Evolutionary conservation across 129 eudicot genomes (phyloP), one percentile per base, ranked within the genome.

Genomic region (Erigeron canadensis): DNA sequence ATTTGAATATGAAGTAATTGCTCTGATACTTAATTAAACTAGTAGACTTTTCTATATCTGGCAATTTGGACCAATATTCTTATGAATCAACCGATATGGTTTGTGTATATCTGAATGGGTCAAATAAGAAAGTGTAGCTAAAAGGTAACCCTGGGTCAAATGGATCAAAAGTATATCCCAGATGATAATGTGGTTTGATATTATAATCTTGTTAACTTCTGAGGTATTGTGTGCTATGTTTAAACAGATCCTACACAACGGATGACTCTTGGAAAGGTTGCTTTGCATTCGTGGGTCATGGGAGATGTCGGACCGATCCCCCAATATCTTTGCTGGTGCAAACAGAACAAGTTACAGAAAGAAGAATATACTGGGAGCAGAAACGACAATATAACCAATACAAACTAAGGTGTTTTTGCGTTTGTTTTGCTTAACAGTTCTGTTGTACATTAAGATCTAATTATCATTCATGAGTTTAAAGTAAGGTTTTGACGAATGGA

Each of bases 321-420:
- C 43, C 79, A 77, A 41, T 85, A 81, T 76, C 55, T 76, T 70
- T 92, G 98, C 57, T 92, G 96, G 98, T 89, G 96, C 82, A 85
- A 83, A 74, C 84, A 80, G 16, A 83, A 50, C 61, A 81, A 57
- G 54, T 70, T 63, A 72, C 84, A 71, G 45, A 47, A 45, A 23
- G 87, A 75, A 47, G 79, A 54, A 59, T 60, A 69, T 16, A 73
- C 59, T 45, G 81, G 58, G 76, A 82, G 81, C 77, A 75, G 28
- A 74, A 50, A 51, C 18, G 76, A 65, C 47, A 19, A 55, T 51
- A 42, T 73, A 22, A 73, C 73, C 54, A 56, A 69, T 74, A 63
- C 75, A 50, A 68, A 82, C 68, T 64, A 72, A 70, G 70, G 55
- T 46, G 42, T 46, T 59, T 56, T 65, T 63, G 58, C 41, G 11